phyloP scores from a whole-genome alignment of 1,284 basidiomycete genomes.

The Tilletia indica region DNA sequence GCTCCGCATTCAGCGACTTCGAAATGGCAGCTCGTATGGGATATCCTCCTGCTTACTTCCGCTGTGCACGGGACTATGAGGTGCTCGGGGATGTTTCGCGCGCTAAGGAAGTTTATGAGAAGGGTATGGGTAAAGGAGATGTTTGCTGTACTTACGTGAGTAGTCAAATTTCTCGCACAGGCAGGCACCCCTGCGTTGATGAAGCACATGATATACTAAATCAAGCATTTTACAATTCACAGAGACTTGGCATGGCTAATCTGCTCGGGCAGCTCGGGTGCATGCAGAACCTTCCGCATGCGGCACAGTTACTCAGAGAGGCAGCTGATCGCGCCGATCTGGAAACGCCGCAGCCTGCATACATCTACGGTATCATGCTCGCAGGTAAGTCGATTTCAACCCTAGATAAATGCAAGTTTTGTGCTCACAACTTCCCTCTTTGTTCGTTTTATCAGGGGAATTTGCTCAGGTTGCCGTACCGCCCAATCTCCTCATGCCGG shows the following conservation, averaged over 20 bases:
- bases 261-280: constrained; percentile 80
- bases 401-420: constrained; percentile 58
- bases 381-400: constrained; percentile 63
- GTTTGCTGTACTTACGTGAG: constrained; percentile 76
- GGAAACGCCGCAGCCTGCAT: constrained; percentile 78
- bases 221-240: not conserved
- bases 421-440: constrained; percentile 59
- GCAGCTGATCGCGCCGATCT: constrained; percentile 76
- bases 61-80: constrained; percentile 86
- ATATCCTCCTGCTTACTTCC: constrained; percentile 68
- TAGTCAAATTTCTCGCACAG: constrained; percentile 39
- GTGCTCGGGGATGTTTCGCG: constrained; percentile 70
- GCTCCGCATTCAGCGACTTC: constrained; percentile 82
- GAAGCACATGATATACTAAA: too few species aligned
- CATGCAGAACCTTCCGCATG: constrained; percentile 62
- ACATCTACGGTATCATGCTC: constrained; percentile 74
- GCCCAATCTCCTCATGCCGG: constrained; percentile 28
- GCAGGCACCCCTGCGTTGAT: too few species aligned
- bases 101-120: constrained; percentile 78
- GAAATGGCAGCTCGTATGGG: constrained; percentile 53
- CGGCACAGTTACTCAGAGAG: constrained; percentile 71
- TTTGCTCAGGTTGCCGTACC: constrained; percentile 46
- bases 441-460: constrained; percentile 49
- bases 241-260: constrained; percentile 72
- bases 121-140: constrained; percentile 69